Base-by-base conservation (phyloP, 805 yeast species). In the Myxozyma mucilagina region DNA sequence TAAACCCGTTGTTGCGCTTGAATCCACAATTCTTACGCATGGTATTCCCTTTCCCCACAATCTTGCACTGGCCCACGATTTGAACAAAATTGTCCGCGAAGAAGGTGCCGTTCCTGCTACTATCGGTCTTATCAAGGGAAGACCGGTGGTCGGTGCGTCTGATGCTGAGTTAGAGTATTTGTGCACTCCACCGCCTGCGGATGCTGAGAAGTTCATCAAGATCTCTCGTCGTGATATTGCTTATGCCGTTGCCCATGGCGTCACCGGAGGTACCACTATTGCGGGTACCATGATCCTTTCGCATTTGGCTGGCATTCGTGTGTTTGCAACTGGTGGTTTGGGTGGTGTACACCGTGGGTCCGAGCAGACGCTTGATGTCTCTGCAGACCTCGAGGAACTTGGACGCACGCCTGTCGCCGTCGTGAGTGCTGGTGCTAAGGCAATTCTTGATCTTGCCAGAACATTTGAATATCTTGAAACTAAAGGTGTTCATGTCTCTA, bases 371-470 rank as follows among this genome's bases (percentile, higher is more conserved):
- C 81, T 89, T 85, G 97, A 90, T 72, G 78, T 90, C 29, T 85
- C 92, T 68, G 96, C 96, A 1, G 97, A 90, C 73, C 79, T 90
- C 64, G 92, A 90, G 53, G 97, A 90, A 70, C 77, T 91, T 56
- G 87, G 91, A 1, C 79, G 85, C 59, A 91, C 96, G 0, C 89
- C 92, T 0, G 90, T 90, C 1, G 85, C 90, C 0, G 97, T 90
- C n/a, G 92, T 90, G 9, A 90, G 97, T 71, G 86, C 96, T 7
- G 97, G 97, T 0, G 96, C 97, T 1, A 90, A 90, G 71, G 84
- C 91, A 42, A 90, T 90, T 55, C 76, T 90, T 58, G 97, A 90
- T 69, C 86, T 91, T 57, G 84, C 81, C 9, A 79, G 87, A 64
- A 91, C 97, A 0, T 79, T 90, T 80, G 97, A 90, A 72, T 89